Evolutionary conservation across 768 basidiomycete genomes (phyloP).

Genomic region (Tricholoma bakamatsutake): DNA sequence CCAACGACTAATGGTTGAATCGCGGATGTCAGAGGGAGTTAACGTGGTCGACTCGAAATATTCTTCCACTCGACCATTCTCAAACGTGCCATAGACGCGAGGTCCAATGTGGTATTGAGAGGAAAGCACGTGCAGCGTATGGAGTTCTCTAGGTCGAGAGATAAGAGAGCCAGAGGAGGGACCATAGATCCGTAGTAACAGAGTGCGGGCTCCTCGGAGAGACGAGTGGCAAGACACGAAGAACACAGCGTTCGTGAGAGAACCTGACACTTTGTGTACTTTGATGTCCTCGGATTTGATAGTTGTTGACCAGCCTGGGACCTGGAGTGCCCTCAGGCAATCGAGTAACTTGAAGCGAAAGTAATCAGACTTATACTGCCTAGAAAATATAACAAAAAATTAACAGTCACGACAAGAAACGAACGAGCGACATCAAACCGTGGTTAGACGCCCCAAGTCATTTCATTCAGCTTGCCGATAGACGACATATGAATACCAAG

Average conservation of each 20-base stretch:
- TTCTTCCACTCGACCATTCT: conserved; percentile 93
- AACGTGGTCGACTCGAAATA: conserved; percentile 88
- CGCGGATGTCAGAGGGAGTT: conserved; percentile 70
- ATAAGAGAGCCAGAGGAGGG: conserved; percentile 82
- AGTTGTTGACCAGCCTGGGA: conserved; percentile 52
- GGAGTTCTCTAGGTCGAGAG: conserved; percentile 81
- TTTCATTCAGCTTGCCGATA: conserved; percentile 29
- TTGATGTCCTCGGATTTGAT: conserved; percentile 45
- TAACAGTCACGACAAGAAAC: conserved; percentile 5
- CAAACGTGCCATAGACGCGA: conserved; percentile 89
- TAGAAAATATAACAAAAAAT: conserved; percentile 25
- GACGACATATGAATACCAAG: conserved; percentile 20
- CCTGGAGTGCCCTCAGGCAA: conserved; percentile 46
- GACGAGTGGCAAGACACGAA: conserved; percentile 74
- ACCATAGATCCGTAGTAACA: conserved; percentile 91
- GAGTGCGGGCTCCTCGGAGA: conserved; percentile 44
- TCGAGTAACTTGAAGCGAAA: conserved; percentile 55
- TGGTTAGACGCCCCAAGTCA: conserved; percentile 26
- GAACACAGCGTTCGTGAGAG: conserved; percentile 93
- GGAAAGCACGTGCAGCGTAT: conserved; percentile 84
- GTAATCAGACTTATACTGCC: conserved; percentile 54
- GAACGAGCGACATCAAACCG: conserved; percentile 29
- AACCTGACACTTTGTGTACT: conserved; percentile 82
- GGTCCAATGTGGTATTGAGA: conserved; percentile 87
- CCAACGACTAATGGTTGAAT: conserved; percentile 71